Base-by-base conservation (phyloP, 2,329 filamentous ascomycete genomes). In the Epicoccum sorghinum region DNA sequence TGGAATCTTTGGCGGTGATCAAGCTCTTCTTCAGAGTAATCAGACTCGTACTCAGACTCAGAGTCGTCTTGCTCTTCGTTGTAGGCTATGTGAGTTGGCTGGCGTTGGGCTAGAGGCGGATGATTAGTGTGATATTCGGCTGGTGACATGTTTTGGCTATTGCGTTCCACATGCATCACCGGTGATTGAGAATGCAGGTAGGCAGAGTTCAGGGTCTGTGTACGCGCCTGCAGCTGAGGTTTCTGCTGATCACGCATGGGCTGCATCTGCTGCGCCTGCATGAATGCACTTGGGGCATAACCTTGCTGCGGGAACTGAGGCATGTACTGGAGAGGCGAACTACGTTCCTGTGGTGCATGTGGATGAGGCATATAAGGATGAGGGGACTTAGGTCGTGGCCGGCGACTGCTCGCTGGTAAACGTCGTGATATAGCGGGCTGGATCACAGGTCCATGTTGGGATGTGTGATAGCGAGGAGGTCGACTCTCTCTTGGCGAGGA, bases 361-460 rank as follows among this genome's bases (percentile, higher is more conserved):
- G 60, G 62, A 37, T 70, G 69, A 36, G 58, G 60, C 61, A 66
- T 69, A 50, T 60, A n/a, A n/a, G n/a, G n/a, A n/a, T n/a, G n/a
- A n/a, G n/a, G n/a, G n/a, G n/a, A n/a, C n/a, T n/a, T 58, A 33
- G 72, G 73, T 7, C 73, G 70, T 1, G 50, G 13, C 7, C 56
- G 62, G 30, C 60, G 55, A 32, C 46, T 54, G 46, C 60, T 64
- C 14, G 62, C 61, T 1, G 68, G 64, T 2, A 65, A 62, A 36
- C 69, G 69, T 36, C 65, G 64, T 35, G 67, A 65, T 36, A 60
- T 49, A 7, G 60, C 62, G 12, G 73, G 67, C 51, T 73, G 66
- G 13, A 73, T 48, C 42, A 71, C 42, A 7, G 68, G 65, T 6
- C 64, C 57, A 10, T 68, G 67, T 7, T 51, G 52, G 18, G 38